A percentile compares a stretch with the other conserved stretches of the same genome.
phyloP scores from a whole-genome alignment of 2,329 filamentous ascomycete species.

The Grosmannia serpens region DNA sequence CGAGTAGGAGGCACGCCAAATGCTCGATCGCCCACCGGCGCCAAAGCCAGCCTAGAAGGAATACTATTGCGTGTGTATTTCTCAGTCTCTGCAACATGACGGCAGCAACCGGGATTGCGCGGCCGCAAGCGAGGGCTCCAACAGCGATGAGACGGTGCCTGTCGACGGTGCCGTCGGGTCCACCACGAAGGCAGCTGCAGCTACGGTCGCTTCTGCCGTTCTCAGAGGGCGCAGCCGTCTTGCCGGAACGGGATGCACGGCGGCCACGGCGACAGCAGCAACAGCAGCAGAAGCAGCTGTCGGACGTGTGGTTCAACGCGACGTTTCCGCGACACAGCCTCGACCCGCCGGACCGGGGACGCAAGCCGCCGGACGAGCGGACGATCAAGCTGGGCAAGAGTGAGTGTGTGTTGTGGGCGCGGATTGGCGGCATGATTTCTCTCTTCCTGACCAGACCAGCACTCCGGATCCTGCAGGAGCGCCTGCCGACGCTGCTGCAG shows the following conservation, averaged over 20 bases:
- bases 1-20: neutral
- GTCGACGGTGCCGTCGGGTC: neutral
- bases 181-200: neutral
- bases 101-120: neutral
- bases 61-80: neutral
- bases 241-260: too few relatives aligned
- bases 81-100: neutral
- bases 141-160: neutral
- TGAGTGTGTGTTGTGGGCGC: constrained; percentile 17
- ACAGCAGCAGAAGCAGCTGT: neutral
- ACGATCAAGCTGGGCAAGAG: constrained; percentile 54
- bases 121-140: neutral
- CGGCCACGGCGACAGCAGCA: neutral
- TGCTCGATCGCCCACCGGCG: neutral
- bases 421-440: too few relatives aligned
- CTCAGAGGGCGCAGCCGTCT: neutral
- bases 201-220: neutral
- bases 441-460: constrained; percentile 26
- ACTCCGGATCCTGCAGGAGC: constrained; percentile 52
- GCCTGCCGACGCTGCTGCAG: constrained; percentile 55
- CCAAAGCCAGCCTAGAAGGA: neutral
- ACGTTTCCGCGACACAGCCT: constrained; percentile 20
- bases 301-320: constrained; percentile 32
- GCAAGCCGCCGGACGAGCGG: constrained; percentile 33
- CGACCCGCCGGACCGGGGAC: constrained; percentile 8